Base-by-base conservation (phyloP, 2,329 filamentous ascomycete genomes). In the Colletotrichum zoysiae region DNA sequence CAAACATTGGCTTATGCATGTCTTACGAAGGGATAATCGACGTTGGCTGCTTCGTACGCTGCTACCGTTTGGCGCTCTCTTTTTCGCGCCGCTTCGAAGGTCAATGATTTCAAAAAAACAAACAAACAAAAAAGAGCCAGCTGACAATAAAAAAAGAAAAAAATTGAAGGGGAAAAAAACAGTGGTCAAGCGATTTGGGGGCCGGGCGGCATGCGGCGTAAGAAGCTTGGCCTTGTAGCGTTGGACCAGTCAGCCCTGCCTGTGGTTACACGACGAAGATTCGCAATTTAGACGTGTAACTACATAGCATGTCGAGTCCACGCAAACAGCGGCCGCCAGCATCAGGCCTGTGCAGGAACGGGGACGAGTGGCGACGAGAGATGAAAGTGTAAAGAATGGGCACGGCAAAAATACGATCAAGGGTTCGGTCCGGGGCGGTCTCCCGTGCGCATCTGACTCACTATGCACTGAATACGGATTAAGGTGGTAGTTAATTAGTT, bases 21-120 rank as follows among this genome's bases (percentile, higher is more conserved):
- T 42, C 30, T 61, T 53, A 48, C 46, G 46, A 48, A 48, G 23
- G n/a, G 12, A 23, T 5, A 57, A 44, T 50, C 35, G 55, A 55
- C 35, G 61, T 53, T 44, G 11, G 18, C 44, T 56, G 26, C 42
- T 11, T 16, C 8, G n/a, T 11, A 35, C 3, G 33, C 26, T n/a
- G 30, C 40, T 51, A 30, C 6, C 23, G 16, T 23, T 23, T n/a
- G 44, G n/a, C 46, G 5, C 33, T 55, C 7, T 65, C 4, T 65
- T 35, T 16, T 42, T 63, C n/a, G 58, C 53, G 63, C 53, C 65
- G 53, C 63, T 65, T 58, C 68, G 51, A 46, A 63, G 51, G 56
- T 42, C 18, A 35, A 35, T 53, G 20, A 23, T 46, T 40, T 35
- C 42, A 44, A 33, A 65, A n/a, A n/a, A n/a, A n/a, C 42, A 44